Evolutionary conservation across 768 basidiomycete genomes (phyloP), one percentile per base, ranked within the genome.

Genomic region (Tylopilus rubrobrunneus): DNA sequence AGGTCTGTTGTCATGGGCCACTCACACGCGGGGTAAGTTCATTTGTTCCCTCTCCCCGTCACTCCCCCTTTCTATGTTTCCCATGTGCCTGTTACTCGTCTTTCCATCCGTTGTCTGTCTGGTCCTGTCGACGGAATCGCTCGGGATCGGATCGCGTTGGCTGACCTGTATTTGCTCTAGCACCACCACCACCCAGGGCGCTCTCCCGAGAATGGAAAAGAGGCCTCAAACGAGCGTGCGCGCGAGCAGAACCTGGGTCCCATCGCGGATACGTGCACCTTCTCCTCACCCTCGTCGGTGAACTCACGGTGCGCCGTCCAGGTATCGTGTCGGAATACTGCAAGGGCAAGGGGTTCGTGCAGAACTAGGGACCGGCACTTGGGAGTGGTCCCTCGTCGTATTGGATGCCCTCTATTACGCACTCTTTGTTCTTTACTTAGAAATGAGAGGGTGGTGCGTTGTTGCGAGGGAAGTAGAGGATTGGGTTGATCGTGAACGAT

Each of bases 131-230:
- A 14, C 36, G 36, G 36, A 37, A 37, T 15, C 15, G 36, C 17
- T 17, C 36, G 36, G 33, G n/a, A 37, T 37, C 4, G 36, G 36
- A 37, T 27, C 12, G 12, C 23, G 28, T 17, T 9, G 44, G 36
- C 31, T n/a, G 48, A 39, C 49, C 23, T 27, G 28, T 11, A 25
- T 15, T 52, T 34, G 1, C 36, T 40, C 5, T 69, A 93, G 92
- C 81, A 39, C 72, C 81, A 28, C n/a, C n/a, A n/a, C 85, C 86
- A 55, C 89, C 92, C 51, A 84, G 77, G 76, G 87, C 94, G 21
- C 72, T 97, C 69, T 83, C 80, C 59, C 87, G 83, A 71, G 96
- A 98, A 77, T 97, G 92, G 92, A 84, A 98, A 74, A n/a, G 92
- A 95, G 74, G 92, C 92, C 14, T 68, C 83, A 52, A 97, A 89